Conservation (phyloP, 2,329 filamentous ascomycete species). For the Aspergillus tamarii region DNA sequence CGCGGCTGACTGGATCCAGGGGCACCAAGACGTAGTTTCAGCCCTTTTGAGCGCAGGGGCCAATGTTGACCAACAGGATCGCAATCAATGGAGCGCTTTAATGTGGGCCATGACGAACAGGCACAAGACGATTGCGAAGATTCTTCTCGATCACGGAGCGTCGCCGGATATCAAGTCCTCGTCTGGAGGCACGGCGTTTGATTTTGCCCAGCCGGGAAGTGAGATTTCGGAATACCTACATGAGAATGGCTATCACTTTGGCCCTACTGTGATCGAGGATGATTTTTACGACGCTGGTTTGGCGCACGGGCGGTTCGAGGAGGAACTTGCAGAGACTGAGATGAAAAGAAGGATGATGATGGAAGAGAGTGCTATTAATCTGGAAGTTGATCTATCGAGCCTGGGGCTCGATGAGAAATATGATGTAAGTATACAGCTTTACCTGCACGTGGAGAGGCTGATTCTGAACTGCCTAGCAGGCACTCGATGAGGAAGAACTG, state of each 20-base stretch:
- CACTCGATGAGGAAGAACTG: slow-evolving; percentile 80
- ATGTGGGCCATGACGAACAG: slow-evolving; percentile 99
- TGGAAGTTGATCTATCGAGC: slow-evolving; percentile 95
- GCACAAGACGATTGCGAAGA: slow-evolving; percentile 93
- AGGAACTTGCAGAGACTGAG: slow-evolving; percentile 96
- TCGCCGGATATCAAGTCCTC: slow-evolving; percentile 96
- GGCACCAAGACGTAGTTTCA: slow-evolving; percentile 85
- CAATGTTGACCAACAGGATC: slow-evolving; percentile 89
- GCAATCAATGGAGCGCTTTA: slow-evolving; percentile 93
- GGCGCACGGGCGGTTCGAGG: slow-evolving; percentile 90
- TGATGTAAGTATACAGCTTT: slow-evolving; percentile 63
- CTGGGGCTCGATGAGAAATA: slow-evolving; percentile 94
- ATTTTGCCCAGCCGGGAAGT: slow-evolving; percentile 93
- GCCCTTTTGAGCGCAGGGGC: slow-evolving; percentile 83
- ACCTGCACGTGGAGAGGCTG: neutral
- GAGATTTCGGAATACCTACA: slow-evolving; percentile 96
- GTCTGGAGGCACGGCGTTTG: slow-evolving; percentile 88
- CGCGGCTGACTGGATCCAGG: slow-evolving; percentile 51
- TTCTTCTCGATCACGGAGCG: slow-evolving; percentile 87
- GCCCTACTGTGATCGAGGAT: slow-evolving; percentile 53
- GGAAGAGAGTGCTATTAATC: slow-evolving; percentile 96
- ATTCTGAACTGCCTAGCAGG: slow-evolving; percentile 29
- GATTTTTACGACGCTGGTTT: slow-evolving; percentile 96
- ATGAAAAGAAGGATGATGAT: slow-evolving; percentile 92
- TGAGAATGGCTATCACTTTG: slow-evolving; percentile 80